phyloP scores from a whole-genome alignment of 495 filamentous ascomycete species.

The Penicillium canescens region DNA sequence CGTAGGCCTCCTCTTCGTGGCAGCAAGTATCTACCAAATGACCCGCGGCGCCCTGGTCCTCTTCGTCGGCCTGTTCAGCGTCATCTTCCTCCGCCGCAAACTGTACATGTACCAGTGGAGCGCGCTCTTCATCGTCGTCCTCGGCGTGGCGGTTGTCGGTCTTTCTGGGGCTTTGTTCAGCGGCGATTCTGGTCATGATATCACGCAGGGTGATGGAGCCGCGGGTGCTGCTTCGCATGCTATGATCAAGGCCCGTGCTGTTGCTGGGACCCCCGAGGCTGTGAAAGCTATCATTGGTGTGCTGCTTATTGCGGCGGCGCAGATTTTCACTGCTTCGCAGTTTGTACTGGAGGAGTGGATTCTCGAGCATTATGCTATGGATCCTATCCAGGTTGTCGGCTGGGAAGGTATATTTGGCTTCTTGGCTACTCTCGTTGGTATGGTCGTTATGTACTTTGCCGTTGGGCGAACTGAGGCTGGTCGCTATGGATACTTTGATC shows the following conservation, averaged over 20 bases:
- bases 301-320: slow-evolving; percentile 83
- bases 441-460: slow-evolving; percentile 74
- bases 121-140: slow-evolving; percentile 79
- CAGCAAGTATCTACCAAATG: slow-evolving; percentile 97
- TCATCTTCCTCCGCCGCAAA: slow-evolving; percentile 78
- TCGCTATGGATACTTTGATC: slow-evolving; percentile 83
- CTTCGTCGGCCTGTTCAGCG: slow-evolving; percentile 94
- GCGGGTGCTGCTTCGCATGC: slow-evolving; percentile 24
- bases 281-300: slow-evolving; percentile 78
- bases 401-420: slow-evolving; percentile 97
- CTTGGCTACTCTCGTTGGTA: slow-evolving; percentile 72
- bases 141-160: slow-evolving; percentile 87
- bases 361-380: slow-evolving; percentile 83
- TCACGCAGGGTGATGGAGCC: slow-evolving; percentile 30
- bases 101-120: slow-evolving; percentile 86
- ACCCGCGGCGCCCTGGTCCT: slow-evolving; percentile 90
- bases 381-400: slow-evolving; percentile 87
- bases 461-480: slow-evolving; percentile 76
- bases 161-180: slow-evolving; percentile 81
- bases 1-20: slow-evolving; percentile 88
- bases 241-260: slow-evolving; percentile 25
- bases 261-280: slow-evolving; percentile 55
- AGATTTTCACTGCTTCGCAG: slow-evolving; percentile 95
- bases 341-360: slow-evolving; percentile 97
- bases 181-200: slow-evolving; percentile 54